Evolutionary conservation across 2,329 filamentous ascomycete genomes (phyloP).

Genomic region (Penicillium vulpinum): DNA sequence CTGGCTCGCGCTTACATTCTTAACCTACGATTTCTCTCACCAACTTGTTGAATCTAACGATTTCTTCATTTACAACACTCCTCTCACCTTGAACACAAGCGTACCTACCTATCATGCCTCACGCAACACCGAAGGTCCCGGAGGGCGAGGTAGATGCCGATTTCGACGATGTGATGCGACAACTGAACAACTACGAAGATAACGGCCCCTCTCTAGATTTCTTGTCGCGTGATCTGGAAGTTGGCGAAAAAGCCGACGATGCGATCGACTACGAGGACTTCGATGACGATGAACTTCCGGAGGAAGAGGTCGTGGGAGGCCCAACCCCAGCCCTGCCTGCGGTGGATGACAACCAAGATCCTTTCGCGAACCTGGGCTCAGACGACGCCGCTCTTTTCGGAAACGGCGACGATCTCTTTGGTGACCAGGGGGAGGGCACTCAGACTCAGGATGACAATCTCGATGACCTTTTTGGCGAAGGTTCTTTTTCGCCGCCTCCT

Average conservation of each 20-base stretch:
- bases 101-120: constrained; percentile 34
- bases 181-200: constrained; percentile 42
- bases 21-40: constrained; percentile 1
- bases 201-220: constrained; percentile 42
- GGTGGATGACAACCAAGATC: constrained; percentile 57
- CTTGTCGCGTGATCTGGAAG: constrained; percentile 41
- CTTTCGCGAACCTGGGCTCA: constrained; percentile 28
- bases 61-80: background rate
- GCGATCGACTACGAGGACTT: constrained; percentile 91
- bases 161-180: constrained; percentile 45
- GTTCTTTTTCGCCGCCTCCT: constrained; percentile 36
- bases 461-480: constrained; percentile 53
- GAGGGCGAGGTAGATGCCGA: constrained; percentile 40
- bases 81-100: background rate
- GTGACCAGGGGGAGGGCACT: constrained; percentile 25
- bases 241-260: constrained; percentile 81
- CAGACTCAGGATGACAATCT: constrained; percentile 41
- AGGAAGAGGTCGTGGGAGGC: constrained; percentile 46
- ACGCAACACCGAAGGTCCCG: constrained; percentile 35
- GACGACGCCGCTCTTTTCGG: constrained; percentile 44
- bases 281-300: constrained; percentile 84
- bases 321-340: constrained; percentile 25
- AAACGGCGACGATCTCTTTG: constrained; percentile 26
- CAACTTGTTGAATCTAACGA: background rate
- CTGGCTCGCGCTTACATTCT: constrained; percentile 7